Evolutionary conservation across 495 filamentous ascomycete species (phyloP).

Genomic region (Penicillium arizonense): DNA sequence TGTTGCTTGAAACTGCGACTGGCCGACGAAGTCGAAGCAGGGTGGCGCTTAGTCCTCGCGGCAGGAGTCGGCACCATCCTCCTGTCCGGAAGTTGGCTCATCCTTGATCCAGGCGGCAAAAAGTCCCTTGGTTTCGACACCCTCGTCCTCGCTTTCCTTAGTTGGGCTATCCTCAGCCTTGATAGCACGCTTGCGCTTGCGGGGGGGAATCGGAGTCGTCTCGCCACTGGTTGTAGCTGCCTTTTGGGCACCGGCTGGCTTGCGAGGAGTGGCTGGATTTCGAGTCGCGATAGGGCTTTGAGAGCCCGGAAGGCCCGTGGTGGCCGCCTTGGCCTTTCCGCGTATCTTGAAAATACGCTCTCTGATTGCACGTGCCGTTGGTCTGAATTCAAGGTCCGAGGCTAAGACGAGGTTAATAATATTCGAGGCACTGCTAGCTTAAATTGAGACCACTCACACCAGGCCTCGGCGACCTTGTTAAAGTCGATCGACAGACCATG

Average conservation of each 20-base stretch:
- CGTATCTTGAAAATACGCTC: slow-evolving; percentile 48
- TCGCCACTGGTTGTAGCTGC: too few species aligned
- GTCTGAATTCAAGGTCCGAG: slow-evolving; percentile 19
- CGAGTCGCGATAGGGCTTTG: neutral
- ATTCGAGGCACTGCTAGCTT: neutral
- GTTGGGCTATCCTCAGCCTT: neutral
- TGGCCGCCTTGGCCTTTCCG: slow-evolving; percentile 1
- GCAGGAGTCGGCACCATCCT: neutral
- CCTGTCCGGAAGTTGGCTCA: neutral
- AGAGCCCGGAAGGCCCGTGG: neutral
- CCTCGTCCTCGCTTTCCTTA: neutral
- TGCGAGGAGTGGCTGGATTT: neutral
- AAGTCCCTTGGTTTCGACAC: neutral
- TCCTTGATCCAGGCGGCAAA: too few species aligned
- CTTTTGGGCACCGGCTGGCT: neutral
- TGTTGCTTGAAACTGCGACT: too few species aligned
- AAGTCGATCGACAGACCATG: slow-evolving; percentile 39
- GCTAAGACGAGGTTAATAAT: slow-evolving; percentile 18
- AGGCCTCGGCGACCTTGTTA: slow-evolving; percentile 38
- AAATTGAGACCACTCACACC: slow-evolving; percentile 37
- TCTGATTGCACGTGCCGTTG: slow-evolving; percentile 48
- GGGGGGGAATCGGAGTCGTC: neutral
- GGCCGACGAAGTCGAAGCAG: too few species aligned
- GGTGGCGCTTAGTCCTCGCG: neutral
- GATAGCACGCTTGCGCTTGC: slow-evolving; percentile 3